Evolutionary conservation across 1,284 basidiomycete genomes (phyloP).

Genomic region (Coniferiporia sulphurascens): DNA sequence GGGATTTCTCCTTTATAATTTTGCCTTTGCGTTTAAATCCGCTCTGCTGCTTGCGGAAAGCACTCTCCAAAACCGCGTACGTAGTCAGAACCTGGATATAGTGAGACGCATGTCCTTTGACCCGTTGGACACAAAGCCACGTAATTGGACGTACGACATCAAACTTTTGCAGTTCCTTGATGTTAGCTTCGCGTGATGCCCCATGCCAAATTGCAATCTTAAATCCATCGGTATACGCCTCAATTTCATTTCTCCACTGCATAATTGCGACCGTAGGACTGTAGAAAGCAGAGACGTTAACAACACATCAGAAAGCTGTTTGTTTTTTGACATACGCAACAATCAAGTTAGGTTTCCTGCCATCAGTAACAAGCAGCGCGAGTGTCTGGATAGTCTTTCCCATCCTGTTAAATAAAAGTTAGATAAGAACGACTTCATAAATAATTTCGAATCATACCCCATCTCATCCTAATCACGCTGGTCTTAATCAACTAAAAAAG

Average conservation of each 20-base stretch:
- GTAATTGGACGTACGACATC: slow-evolving; percentile 68
- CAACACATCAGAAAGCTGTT: no score
- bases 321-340: slow-evolving; percentile 65
- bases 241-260: slow-evolving; percentile 98
- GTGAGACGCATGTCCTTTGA: slow-evolving; percentile 13
- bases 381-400: slow-evolving; percentile 99
- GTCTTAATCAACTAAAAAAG: slow-evolving; percentile 5
- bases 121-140: not conserved
- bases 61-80: slow-evolving; percentile 87
- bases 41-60: slow-evolving; percentile 87
- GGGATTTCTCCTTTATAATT: slow-evolving; percentile 86
- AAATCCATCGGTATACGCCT: slow-evolving; percentile 72
- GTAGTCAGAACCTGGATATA: slow-evolving; percentile 59
- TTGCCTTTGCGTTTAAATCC: slow-evolving; percentile 87
- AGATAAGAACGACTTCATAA: not conserved
- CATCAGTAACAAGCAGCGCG: slow-evolving; percentile 78
- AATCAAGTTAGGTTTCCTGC: slow-evolving; percentile 81
- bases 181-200: slow-evolving; percentile 55
- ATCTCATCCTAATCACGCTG: slow-evolving; percentile 68
- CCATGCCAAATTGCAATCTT: slow-evolving; percentile 94
- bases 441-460: slow-evolving; percentile 47
- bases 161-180: slow-evolving; percentile 71
- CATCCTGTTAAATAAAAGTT: slow-evolving; percentile 56
- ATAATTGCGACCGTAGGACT: slow-evolving; percentile 95
- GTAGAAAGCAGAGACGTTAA: not conserved